These are phyloP conservation scores for Suhomyces canberraensis DNA, from an alignment of 805 yeast species.

Conservation along the genomic window DNA sequence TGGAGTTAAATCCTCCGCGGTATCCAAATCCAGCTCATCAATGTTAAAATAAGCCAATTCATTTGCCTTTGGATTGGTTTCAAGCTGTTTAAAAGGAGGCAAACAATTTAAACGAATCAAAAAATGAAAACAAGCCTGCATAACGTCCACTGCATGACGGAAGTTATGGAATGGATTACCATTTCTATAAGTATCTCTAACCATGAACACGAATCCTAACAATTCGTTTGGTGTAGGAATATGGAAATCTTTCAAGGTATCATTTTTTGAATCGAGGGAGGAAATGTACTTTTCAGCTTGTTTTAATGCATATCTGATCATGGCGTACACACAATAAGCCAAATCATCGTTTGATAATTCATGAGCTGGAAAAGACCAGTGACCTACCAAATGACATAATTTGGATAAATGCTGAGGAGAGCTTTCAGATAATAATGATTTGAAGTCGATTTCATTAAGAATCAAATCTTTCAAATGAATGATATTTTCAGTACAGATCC, in stretches of 20 bases:
- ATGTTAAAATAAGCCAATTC: constrained; percentile 18
- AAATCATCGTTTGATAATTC: constrained; percentile 63
- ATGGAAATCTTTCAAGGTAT: constrained; percentile 9
- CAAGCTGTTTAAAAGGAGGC: constrained; percentile 36
- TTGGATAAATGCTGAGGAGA: constrained; percentile 21
- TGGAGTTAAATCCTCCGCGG: constrained; percentile 4
- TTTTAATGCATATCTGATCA: constrained; percentile 45
- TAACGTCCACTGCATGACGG: constrained; percentile 91
- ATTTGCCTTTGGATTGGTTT: constrained; percentile 27
- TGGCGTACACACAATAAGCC: constrained; percentile 53
- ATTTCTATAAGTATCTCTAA: constrained; percentile 75
- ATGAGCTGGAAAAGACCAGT: constrained; percentile 74
- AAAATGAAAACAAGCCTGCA: constrained; percentile 81
- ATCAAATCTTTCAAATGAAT: constrained; percentile 23
- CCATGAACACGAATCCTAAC: constrained; percentile 57
- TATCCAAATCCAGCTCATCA: constrained; percentile 2
- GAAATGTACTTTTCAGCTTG: constrained; percentile 15
- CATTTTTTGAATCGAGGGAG: constrained; percentile 3
- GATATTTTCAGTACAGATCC: constrained; percentile 19
- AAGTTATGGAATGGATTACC: constrained; percentile 94
- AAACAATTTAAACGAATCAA: constrained; percentile 42
- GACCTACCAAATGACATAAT: constrained; percentile 44
- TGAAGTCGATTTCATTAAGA: constrained; percentile 29
- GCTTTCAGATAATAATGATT: constrained; percentile 22
- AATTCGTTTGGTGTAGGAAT: constrained; percentile 41